Evolutionary conservation across 495 filamentous ascomycete species (phyloP), one percentile per base, ranked within the genome.

Genomic region (Evansstolkia leycettana): DNA sequence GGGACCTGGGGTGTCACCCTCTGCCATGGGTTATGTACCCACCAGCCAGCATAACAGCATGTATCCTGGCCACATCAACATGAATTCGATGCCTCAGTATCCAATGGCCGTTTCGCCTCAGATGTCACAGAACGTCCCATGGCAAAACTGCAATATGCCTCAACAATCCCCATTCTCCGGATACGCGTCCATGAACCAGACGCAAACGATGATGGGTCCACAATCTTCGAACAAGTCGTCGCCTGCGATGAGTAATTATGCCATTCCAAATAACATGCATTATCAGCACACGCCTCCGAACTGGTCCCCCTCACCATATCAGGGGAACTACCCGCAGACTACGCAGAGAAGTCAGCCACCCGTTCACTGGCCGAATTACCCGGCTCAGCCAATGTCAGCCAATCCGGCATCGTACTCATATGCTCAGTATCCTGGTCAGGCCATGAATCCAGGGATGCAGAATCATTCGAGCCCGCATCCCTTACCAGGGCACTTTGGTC

Each of bases 401-500:
- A 64, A 43, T 31, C 46, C 54, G 43, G 70, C 71, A 17, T 72
- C 76, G 2, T 90, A 90, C 51, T 65, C 74, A 5, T 92, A 80
- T 53, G 76, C 80, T 6, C 83, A 88, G 45, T 69, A 88, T 17
- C 84, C 84, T 2, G 74, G 65, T 10, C 76, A 84, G 42, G 65
- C 66, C 36, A 70, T 82, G 50, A 75, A 76, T 35, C 57, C 75
- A 26, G 70, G 75, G 34, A 67, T 78, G 28, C 76, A 80, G 50
- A 75, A 48, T 34, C 45, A 43, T 27, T 16, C 57, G 31, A 60
- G 69, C 31, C 69, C 78, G 39, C 82, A 90, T 51, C 78, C 82
- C 18, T 70, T 93, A 28, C 82, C 84, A 10, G 84, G 82, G 12
- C 85, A 78, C 56, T 92, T 80, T 55, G 81, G 76, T 48, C 67